Base-by-base conservation (phyloP, 1,284 basidiomycete genomes). In the Pseudozyma tsukubaensis region DNA sequence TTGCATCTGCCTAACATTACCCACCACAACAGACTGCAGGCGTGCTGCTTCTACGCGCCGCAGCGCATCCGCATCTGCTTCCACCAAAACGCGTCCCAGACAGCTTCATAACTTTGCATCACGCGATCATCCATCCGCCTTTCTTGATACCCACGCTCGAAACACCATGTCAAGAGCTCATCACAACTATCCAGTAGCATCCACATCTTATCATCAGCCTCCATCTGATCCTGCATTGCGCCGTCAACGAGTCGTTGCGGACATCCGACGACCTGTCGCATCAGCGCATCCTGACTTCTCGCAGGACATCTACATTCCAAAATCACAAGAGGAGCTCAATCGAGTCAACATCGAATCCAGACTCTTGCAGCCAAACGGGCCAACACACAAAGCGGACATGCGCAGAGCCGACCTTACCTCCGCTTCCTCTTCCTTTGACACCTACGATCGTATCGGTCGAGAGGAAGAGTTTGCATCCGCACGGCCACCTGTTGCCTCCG, bases 401-500 rank as follows among this genome's bases (percentile, higher is more conserved):
- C 55, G 57, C 12, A 43, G 39, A 19, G 40, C 47, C 13, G 72
- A 67, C 35, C 45, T 53, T 45, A 67, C 67, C 19, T 52, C 62
- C 7, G 60, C 57, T 6, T 71, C 72, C 8, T 71, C 72, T 34
- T 61, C 68, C 9, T 64, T 67, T 14, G 72, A 75, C 37, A 67
- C 72, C 2, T 75, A 75, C 55, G 72, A 75, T 39, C 72, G 63
- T n/a, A 75, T 75, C 29, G 72, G 72, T 3, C 60, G 63, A 24
- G 63, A 75, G 21, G 62, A 67, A 43, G 59, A 62, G 16, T 42
- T 53, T 49, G 48, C 69, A 53, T 34, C 56, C 35, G 32, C 61
- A n/a, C n/a, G 53, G 3, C 52, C 50, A 7, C 47, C 42, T 10
- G 35, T 36, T 21, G 24, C 34, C n/a, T 36, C 45, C 29, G 34